These are phyloP conservation scores for Paralagenidium karlingii DNA, from an alignment of 352 stramenopile genomes.

Conservation along the genomic window DNA sequence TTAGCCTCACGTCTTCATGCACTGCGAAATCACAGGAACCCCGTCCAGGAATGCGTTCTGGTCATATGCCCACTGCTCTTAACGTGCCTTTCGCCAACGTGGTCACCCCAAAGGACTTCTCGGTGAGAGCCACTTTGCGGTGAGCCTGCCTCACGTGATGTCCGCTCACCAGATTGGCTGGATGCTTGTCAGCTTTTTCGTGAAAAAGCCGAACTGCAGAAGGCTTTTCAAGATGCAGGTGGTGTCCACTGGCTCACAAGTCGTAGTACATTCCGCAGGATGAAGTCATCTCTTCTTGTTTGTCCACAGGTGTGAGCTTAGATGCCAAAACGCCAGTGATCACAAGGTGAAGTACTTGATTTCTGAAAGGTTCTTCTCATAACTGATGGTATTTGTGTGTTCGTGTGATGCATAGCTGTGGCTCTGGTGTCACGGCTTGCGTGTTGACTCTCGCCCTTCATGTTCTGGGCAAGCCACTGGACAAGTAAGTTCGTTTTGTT, in stretches of 20 bases:
- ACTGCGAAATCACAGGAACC: constrained; percentile 65
- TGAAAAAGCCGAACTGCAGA: constrained; percentile 62
- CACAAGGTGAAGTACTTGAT: constrained; percentile 29
- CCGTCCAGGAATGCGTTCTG: constrained; percentile 77
- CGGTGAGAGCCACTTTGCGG: constrained; percentile 38
- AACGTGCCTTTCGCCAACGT: constrained; percentile 88
- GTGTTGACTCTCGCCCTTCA: constrained; percentile 57
- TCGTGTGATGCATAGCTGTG: constrained; percentile 25
- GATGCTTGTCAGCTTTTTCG: constrained; percentile 33
- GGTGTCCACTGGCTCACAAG: constrained; percentile 1
- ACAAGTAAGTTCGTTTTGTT: constrained; percentile 29
- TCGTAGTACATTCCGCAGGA: background rate
- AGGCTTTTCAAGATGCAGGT: constrained; percentile 63
- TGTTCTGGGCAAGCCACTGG: constrained; percentile 39
- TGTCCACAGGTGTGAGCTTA: constrained; percentile 29
- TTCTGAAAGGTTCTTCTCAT: background rate
- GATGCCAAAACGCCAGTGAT: constrained; percentile 46
- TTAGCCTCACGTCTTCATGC: no score
- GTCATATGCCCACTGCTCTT: constrained; percentile 85
- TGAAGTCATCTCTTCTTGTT: constrained; percentile 1
- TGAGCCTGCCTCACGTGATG: no score
- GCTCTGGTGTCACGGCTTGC: constrained; percentile 56
- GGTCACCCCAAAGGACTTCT: constrained; percentile 75
- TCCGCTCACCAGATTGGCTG: constrained; percentile 26
- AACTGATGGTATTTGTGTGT: constrained; percentile 3